Evolutionary conservation across 2,329 filamentous ascomycete genomes (phyloP), one percentile per base, ranked within the genome.

Genomic region (Trichophaea hybrida): DNA sequence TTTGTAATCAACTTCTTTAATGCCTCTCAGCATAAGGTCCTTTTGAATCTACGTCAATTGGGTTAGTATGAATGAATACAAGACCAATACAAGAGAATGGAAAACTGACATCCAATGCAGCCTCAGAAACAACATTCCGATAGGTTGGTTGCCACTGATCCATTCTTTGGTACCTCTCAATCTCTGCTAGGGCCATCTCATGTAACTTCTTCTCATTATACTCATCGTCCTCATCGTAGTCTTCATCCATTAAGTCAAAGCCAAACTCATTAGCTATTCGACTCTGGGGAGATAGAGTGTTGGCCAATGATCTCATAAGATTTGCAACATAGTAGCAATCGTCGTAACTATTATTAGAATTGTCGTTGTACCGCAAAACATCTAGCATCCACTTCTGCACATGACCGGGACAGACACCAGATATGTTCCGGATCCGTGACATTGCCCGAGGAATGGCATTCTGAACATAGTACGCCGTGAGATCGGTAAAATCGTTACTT

Each of bases 311-410:
- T 40, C 72, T 74, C 75, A 98, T 85, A 31, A 98, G 77, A 24
- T 79, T 85, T 6, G 88, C 83, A 57, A 98, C 81, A 70, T 96
- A 98, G 68, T 87, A 83, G 63, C 90, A 85, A 69, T 98, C 94
- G 4, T 90, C 95, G 69, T 82, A 94, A 68, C 75, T 75, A 68
- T 98, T 98, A 61, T 86, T 85, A 1, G 86, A 84, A 70, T 98
- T 98, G 73, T 98, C 90, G 70, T 98, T 98, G 74, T 89, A 91
- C 53, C 86, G 84, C 37, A 98, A 76, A 69, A 94, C 86, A 67
- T 96, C 89, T 24, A 94, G 80, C 52, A 98, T 80, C 71, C 96
- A 94, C 43, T 81, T 80, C 59, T 90, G 86, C 4, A 88, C 88
- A 56, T 83, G 77, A 69, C 84, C 77, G 0, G 91, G 90, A 57